A percentile compares a stretch with the other conserved stretches of the same genome.
Conservation (phyloP, 169 alveolate genomes). For the Eimeria praecox region DNA sequence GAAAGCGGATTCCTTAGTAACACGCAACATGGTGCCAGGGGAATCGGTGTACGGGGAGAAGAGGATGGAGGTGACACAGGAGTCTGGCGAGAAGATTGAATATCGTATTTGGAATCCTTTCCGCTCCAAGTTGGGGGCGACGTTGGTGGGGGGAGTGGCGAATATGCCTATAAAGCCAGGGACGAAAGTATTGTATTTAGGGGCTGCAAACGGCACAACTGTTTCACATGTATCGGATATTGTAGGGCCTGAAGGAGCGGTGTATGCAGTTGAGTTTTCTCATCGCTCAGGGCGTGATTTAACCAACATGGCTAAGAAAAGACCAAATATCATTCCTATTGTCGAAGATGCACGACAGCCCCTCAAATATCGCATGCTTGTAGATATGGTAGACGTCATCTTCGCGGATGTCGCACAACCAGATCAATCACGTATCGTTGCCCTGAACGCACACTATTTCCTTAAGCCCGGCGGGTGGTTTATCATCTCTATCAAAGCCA, state of each 20-base stretch:
- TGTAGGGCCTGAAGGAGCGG: constrained; percentile 99
- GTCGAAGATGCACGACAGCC: constrained; percentile 99
- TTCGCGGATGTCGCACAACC: constrained; percentile 99
- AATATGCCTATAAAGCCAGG: constrained; percentile 98
- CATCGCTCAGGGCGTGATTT: constrained; percentile 99
- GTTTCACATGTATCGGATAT: constrained; percentile 99
- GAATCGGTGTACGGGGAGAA: constrained; percentile 99
- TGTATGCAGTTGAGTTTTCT: constrained; percentile 99
- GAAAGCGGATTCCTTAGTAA: constrained; percentile 97
- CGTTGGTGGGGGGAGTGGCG: constrained; percentile 98
- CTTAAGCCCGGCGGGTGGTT: constrained; percentile 99
- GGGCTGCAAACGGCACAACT: constrained; percentile 92
- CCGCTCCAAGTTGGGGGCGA: constrained; percentile 99
- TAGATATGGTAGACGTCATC: constrained; percentile 99
- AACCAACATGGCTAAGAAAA: constrained; percentile 98
- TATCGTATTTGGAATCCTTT: constrained; percentile 99
- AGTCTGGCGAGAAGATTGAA: constrained; percentile 92
- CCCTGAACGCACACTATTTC: constrained; percentile 97
- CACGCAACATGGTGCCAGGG: constrained; percentile 98
- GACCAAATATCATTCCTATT: constrained; percentile 99
- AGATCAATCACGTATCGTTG: constrained; percentile 99
- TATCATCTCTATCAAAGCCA: constrained; percentile 98
- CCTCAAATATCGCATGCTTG: constrained; percentile 97
- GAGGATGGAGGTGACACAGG: constrained; percentile 92
- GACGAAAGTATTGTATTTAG: constrained; percentile 97